These are phyloP conservation scores for Euphorbia tirucalli DNA, from an alignment of 345 rosid genomes.

Conservation along the genomic window DNA sequence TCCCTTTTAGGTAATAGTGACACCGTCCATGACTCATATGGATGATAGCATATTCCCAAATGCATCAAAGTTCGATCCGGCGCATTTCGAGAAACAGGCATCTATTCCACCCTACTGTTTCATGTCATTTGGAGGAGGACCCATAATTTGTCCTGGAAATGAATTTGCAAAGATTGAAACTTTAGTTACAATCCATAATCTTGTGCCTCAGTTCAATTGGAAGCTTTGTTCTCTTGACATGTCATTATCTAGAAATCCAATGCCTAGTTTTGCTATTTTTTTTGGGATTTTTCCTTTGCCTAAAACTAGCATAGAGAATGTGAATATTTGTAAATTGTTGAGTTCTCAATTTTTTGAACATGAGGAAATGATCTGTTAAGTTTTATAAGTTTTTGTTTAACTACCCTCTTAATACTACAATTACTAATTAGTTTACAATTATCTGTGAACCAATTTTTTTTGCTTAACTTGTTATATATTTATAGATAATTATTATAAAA, in stretches of 20 bases:
- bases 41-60: not conserved
- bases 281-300: too few species aligned
- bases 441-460: too few species aligned
- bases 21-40: not conserved
- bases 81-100: not conserved
- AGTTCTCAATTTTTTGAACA: too few species aligned
- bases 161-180: not conserved
- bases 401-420: too few species aligned
- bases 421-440: too few species aligned
- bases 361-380: too few species aligned
- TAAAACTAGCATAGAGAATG: too few species aligned
- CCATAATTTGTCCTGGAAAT: not conserved
- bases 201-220: not conserved
- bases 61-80: not conserved
- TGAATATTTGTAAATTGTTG: too few species aligned
- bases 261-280: not conserved
- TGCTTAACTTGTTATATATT: too few species aligned
- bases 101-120: not conserved
- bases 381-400: too few species aligned
- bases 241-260: not conserved
- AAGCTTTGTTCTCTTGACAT: not conserved
- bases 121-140: not conserved
- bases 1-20: not conserved
- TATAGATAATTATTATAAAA: too few species aligned
- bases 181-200: not conserved